Evolutionary conservation across 495 filamentous ascomycete species (phyloP).

Genomic region (Podospora pseudoanserina): DNA sequence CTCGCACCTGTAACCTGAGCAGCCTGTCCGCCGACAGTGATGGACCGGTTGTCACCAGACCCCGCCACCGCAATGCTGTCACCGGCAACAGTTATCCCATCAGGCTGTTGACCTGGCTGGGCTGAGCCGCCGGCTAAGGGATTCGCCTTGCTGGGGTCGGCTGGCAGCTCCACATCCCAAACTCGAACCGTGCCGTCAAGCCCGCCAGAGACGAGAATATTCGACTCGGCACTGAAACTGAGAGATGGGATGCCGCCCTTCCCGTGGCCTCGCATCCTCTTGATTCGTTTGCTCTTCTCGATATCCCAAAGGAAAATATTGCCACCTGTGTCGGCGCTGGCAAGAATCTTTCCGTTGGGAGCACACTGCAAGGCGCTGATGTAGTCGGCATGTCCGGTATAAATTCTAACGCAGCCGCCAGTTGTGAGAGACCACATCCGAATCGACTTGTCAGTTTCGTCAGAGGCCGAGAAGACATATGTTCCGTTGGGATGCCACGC

Average conservation of each 20-base stretch:
- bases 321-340: slow-evolving; percentile 79
- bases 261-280: slow-evolving; percentile 89
- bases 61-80: slow-evolving; percentile 51
- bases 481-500: slow-evolving; percentile 89
- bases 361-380: slow-evolving; percentile 79
- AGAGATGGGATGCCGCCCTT: slow-evolving; percentile 92
- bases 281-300: slow-evolving; percentile 72
- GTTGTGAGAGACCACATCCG: slow-evolving; percentile 94
- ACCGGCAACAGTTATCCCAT: slow-evolving; percentile 47
- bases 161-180: slow-evolving; percentile 77
- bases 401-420: slow-evolving; percentile 82
- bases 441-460: slow-evolving; percentile 76
- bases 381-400: slow-evolving; percentile 83
- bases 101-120: slow-evolving; percentile 52
- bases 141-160: slow-evolving; percentile 43
- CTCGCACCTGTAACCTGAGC: slow-evolving; percentile 25
- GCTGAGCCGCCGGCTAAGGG: slow-evolving; percentile 39
- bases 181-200: slow-evolving; percentile 89
- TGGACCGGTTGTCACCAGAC: slow-evolving; percentile 30
- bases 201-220: slow-evolving; percentile 79
- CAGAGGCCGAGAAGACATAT: slow-evolving; percentile 86
- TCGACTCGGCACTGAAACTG: slow-evolving; percentile 86
- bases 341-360: slow-evolving; percentile 80
- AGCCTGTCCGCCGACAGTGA: slow-evolving; percentile 35
- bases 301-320: slow-evolving; percentile 93